A percentile compares a stretch with the other conserved stretches of the same genome.
Evolutionary conservation across 495 filamentous ascomycete genomes (phyloP).

Genomic region (Penicillium roqueforti): DNA sequence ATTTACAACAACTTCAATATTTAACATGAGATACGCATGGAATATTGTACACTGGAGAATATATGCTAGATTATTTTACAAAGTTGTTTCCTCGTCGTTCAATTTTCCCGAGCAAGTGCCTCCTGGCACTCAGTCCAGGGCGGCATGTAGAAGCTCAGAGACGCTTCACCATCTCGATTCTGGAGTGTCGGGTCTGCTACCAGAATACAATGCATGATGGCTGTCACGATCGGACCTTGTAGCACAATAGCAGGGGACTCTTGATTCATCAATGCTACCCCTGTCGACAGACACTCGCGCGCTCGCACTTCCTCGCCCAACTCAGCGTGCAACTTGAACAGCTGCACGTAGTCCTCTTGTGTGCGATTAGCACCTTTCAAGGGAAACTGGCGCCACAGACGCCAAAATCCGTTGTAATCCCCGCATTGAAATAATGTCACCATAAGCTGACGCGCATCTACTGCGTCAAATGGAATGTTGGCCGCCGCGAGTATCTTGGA

Average conservation of each 20-base stretch:
- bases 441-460: slow-evolving; percentile 47
- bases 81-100: neutral
- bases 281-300: slow-evolving; percentile 46
- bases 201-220: slow-evolving; percentile 47
- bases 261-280: slow-evolving; percentile 53
- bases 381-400: slow-evolving; percentile 55
- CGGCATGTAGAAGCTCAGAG: slow-evolving; percentile 18
- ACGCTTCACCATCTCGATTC: slow-evolving; percentile 17
- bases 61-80: slow-evolving; percentile 16
- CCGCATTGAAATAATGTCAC: slow-evolving; percentile 32
- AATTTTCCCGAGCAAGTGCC: slow-evolving; percentile 10
- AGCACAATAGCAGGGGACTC: slow-evolving; percentile 53
- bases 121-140: slow-evolving; percentile 34
- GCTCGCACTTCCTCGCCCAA: slow-evolving; percentile 43
- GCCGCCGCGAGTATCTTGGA: slow-evolving; percentile 33
- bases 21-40: neutral
- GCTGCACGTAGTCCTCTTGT: slow-evolving; percentile 49
- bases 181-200: slow-evolving; percentile 49
- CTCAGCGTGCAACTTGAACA: slow-evolving; percentile 51
- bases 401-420: slow-evolving; percentile 57
- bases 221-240: slow-evolving; percentile 36
- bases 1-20: slow-evolving; percentile 5
- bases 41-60: slow-evolving; percentile 8
- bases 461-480: slow-evolving; percentile 44
- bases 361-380: slow-evolving; percentile 48